Conservation (phyloP, 1,284 basidiomycete species). For the Bothia castanella region DNA sequence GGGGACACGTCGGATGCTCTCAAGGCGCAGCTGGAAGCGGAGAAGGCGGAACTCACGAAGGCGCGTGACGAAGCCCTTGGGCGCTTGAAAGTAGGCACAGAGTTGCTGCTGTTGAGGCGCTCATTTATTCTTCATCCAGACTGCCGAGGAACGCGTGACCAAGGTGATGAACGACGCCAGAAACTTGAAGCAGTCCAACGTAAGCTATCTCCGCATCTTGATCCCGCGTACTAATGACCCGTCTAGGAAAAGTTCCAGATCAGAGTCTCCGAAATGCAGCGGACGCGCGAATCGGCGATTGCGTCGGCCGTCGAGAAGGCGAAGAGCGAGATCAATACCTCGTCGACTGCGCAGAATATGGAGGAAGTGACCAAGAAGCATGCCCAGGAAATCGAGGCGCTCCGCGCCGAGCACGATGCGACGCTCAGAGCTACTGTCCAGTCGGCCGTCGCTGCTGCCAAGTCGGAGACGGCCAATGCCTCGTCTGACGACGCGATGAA, state of each 20-base stretch:
- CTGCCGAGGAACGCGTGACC: slow-evolving; percentile 42
- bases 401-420: slow-evolving; percentile 55
- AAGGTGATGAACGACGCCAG: slow-evolving; percentile 47
- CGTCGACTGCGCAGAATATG: slow-evolving; percentile 22
- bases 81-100: slow-evolving; percentile 47
- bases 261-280: slow-evolving; percentile 37
- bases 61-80: slow-evolving; percentile 57
- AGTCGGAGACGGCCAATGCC: slow-evolving; percentile 32
- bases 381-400: slow-evolving; percentile 51
- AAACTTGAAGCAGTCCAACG: slow-evolving; percentile 37
- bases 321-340: slow-evolving; percentile 40
- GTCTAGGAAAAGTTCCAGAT: slow-evolving; percentile 46
- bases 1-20: slow-evolving; percentile 33
- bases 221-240: slow-evolving; percentile 3
- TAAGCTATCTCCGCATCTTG: slow-evolving; percentile 19
- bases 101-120: not conserved
- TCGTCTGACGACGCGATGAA: slow-evolving; percentile 35
- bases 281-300: slow-evolving; percentile 41
- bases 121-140: slow-evolving; percentile 31
- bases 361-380: slow-evolving; percentile 50
- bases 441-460: slow-evolving; percentile 44
- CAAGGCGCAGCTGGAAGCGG: slow-evolving; percentile 48
- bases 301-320: slow-evolving; percentile 54
- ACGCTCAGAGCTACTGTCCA: slow-evolving; percentile 53
- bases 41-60: slow-evolving; percentile 55